These are phyloP conservation scores for Yamadazyma triangularis DNA, from an alignment of 1,139 yeast species.

Conservation along the genomic window DNA sequence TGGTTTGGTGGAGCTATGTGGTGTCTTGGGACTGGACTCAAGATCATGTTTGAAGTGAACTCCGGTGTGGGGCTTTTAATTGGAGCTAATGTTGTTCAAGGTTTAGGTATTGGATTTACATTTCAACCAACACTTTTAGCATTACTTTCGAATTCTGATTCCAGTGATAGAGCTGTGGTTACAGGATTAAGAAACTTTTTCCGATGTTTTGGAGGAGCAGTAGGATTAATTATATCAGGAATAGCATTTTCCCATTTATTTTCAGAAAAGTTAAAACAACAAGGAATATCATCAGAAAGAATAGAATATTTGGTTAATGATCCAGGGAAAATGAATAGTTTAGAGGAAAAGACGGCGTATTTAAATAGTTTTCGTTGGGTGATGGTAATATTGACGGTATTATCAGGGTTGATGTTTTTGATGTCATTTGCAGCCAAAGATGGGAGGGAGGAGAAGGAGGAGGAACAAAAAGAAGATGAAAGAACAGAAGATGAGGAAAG, in stretches of 20 bases:
- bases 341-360: not conserved
- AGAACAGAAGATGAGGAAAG: no score
- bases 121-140: constrained; percentile 56
- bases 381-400: not conserved
- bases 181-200: constrained; percentile 50
- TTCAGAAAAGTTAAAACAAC: constrained; percentile 1
- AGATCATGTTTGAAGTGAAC: constrained; percentile 26
- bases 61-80: constrained; percentile 28
- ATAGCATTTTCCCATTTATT: constrained; percentile 7
- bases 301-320: not conserved
- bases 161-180: constrained; percentile 49
- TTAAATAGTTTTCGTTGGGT: not conserved
- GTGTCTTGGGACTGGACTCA: constrained; percentile 35
- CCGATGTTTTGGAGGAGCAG: constrained; percentile 50
- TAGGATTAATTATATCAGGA: constrained; percentile 43
- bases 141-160: constrained; percentile 42
- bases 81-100: constrained; percentile 35
- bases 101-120: constrained; percentile 46
- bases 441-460: not conserved
- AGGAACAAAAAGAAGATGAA: no score
- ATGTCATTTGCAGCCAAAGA: not conserved
- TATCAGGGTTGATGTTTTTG: not conserved
- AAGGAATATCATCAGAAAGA: not conserved
- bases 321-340: not conserved
- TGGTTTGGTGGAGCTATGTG: constrained; percentile 38